phyloP scores from a whole-genome alignment of 2,329 filamentous ascomycete genomes.

The Fusarium poae region DNA sequence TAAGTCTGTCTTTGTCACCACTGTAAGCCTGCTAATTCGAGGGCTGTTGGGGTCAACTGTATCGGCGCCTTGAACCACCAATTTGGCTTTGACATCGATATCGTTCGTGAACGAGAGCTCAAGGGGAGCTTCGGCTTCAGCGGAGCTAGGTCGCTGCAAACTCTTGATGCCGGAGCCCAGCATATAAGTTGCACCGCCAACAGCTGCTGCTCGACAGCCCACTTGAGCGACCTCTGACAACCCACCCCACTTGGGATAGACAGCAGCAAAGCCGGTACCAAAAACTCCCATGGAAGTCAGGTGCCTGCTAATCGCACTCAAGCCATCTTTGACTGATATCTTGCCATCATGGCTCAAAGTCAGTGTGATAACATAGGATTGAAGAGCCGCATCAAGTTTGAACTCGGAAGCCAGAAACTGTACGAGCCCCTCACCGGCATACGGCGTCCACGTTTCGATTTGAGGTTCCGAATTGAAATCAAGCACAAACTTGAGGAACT shows the following conservation, averaged over 20 bases:
- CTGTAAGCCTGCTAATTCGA: slow-evolving; percentile 71
- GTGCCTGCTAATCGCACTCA: slow-evolving; percentile 82
- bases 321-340: slow-evolving; percentile 72
- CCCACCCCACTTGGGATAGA: slow-evolving; percentile 94
- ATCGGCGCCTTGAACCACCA: slow-evolving; percentile 63
- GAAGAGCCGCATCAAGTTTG: slow-evolving; percentile 75
- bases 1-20: slow-evolving; percentile 76
- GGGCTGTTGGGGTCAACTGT: slow-evolving; percentile 45
- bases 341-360: slow-evolving; percentile 78
- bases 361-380: slow-evolving; percentile 73
- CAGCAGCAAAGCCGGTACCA: slow-evolving; percentile 87
- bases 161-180: slow-evolving; percentile 76
- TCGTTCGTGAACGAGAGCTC: slow-evolving; percentile 68
- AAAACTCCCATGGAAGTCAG: slow-evolving; percentile 88
- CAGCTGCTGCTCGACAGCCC: slow-evolving; percentile 88
- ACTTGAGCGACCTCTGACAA: slow-evolving; percentile 91
- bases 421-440: slow-evolving; percentile 67
- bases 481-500: slow-evolving; percentile 89
- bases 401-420: slow-evolving; percentile 73
- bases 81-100: slow-evolving; percentile 67
- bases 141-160: slow-evolving; percentile 40
- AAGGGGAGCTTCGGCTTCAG: slow-evolving; percentile 50
- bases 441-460: slow-evolving; percentile 68
- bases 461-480: slow-evolving; percentile 73
- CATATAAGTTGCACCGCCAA: slow-evolving; percentile 92